Conservation (phyloP, 2,329 filamentous ascomycete species). For the Shiraia bambusicola region DNA sequence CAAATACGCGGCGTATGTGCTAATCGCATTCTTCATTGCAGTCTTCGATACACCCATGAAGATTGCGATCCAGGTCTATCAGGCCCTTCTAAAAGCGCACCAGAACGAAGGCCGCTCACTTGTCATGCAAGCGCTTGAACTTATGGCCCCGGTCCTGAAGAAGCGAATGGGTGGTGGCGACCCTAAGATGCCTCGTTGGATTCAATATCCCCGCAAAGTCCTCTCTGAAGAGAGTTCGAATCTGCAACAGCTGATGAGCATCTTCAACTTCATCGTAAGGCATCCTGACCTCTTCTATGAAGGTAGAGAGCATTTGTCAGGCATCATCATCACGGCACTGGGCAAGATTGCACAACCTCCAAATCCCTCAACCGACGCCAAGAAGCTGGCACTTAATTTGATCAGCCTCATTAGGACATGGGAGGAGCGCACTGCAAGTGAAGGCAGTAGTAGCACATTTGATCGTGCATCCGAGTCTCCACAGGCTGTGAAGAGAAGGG, state of each 20-base stretch:
- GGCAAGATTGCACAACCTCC: conserved; percentile 83
- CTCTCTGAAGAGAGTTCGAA: conserved; percentile 93
- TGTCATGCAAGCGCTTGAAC: conserved; percentile 90
- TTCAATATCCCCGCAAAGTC: conserved; percentile 84
- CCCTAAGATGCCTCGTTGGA: conserved; percentile 81
- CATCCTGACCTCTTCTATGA: conserved; percentile 95
- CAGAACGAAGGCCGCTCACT: conserved; percentile 91
- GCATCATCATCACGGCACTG: conserved; percentile 83
- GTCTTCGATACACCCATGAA: conserved; percentile 95
- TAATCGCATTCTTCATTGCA: conserved; percentile 96
- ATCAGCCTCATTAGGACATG: conserved; percentile 90
- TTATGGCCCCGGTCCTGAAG: conserved; percentile 90
- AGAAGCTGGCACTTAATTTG: conserved; percentile 85
- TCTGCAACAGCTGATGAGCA: conserved; percentile 91
- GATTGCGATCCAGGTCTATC: conserved; percentile 93
- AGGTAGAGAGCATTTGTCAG: conserved; percentile 84
- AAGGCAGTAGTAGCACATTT: conserved; percentile 43
- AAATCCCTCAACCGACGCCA: conserved; percentile 85
- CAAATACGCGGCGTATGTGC: conserved; percentile 95
- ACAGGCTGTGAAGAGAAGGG: conserved; percentile 67
- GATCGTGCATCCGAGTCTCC: conserved; percentile 66
- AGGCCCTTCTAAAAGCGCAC: conserved; percentile 85
- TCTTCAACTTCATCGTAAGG: conserved; percentile 93
- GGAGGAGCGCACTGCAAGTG: conserved; percentile 80
- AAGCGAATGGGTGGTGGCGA: conserved; percentile 72